A percentile compares a stretch with the other conserved stretches of the same genome.
Conservation (phyloP, 495 filamentous ascomycete species). For the Penicillium coprophilum region DNA sequence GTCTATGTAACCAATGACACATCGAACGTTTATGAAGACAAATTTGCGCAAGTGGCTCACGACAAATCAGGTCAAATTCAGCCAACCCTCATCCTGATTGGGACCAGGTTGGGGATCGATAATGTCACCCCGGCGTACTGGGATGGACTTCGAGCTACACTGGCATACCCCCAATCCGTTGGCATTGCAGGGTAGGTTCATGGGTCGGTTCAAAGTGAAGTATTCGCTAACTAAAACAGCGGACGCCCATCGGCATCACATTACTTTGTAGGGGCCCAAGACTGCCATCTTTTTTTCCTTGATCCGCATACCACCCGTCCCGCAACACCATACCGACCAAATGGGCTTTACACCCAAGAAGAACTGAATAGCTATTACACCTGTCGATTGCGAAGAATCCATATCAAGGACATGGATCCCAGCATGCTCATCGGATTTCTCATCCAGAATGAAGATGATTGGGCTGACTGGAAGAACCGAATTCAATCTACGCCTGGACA, state of each 20-base stretch:
- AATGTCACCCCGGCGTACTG: constrained; percentile 90
- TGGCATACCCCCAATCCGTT: constrained; percentile 85
- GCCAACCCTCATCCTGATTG: constrained; percentile 86
- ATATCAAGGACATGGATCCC: constrained; percentile 92
- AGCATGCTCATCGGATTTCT: constrained; percentile 99
- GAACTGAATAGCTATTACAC: constrained; percentile 88
- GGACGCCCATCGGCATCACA: constrained; percentile 93
- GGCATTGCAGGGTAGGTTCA: constrained; percentile 86
- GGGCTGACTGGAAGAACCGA: constrained; percentile 72
- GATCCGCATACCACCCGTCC: constrained; percentile 85
- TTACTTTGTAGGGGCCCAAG: constrained; percentile 97
- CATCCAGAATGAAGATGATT: constrained; percentile 78
- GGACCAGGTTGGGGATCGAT: constrained; percentile 87
- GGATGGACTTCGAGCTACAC: constrained; percentile 75
- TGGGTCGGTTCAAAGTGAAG: background rate
- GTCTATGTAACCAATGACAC: constrained; percentile 91
- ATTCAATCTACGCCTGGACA: constrained; percentile 73
- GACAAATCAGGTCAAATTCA: constrained; percentile 62
- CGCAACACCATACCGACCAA: constrained; percentile 57
- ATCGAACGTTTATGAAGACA: constrained; percentile 88
- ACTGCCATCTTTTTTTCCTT: constrained; percentile 85
- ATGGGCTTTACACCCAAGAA: constrained; percentile 58
- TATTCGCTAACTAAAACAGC: constrained; percentile 30
- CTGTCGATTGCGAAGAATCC: constrained; percentile 73
- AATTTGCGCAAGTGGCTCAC: constrained; percentile 71